A percentile compares a stretch with the other conserved stretches of the same genome.
phyloP scores from a whole-genome alignment of 2,329 filamentous ascomycete genomes.

The Neonectria faginata region DNA sequence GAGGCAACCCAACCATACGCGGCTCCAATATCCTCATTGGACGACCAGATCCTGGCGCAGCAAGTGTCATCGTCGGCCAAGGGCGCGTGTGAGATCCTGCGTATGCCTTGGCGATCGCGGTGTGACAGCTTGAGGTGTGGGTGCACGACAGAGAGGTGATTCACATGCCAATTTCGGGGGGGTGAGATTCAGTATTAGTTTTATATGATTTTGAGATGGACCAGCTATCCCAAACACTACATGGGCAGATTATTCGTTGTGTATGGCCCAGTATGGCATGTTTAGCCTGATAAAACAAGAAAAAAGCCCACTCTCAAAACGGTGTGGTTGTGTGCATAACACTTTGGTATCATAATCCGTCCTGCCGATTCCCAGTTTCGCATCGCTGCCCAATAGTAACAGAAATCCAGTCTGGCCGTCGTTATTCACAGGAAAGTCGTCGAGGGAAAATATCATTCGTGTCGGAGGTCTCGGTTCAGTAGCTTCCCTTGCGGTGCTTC shows the following conservation, averaged over 20 bases:
- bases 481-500: constrained; percentile 42
- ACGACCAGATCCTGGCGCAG: background rate
- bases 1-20: background rate
- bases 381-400: constrained; percentile 16
- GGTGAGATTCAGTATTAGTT: constrained; percentile 15
- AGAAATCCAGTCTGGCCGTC: background rate
- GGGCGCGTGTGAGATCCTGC: constrained; percentile 1
- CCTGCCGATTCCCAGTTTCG: background rate
- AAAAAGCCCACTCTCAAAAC: background rate
- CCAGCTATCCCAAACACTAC: constrained; percentile 14
- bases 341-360: constrained; percentile 20
- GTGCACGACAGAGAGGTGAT: background rate
- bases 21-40: constrained; percentile 11
- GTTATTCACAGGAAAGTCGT: constrained; percentile 1
- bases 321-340: background rate
- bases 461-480: background rate
- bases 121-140: background rate
- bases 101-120: background rate
- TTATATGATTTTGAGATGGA: constrained; percentile 11
- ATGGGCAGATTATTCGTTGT: constrained; percentile 1
- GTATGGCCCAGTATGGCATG: background rate
- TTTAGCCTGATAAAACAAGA: background rate
- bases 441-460: background rate
- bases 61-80: constrained; percentile 1
- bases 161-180: background rate